These are phyloP conservation scores for Wickerhamiella nectarea DNA, from an alignment of 805 yeast genomes.

Conservation along the genomic window DNA sequence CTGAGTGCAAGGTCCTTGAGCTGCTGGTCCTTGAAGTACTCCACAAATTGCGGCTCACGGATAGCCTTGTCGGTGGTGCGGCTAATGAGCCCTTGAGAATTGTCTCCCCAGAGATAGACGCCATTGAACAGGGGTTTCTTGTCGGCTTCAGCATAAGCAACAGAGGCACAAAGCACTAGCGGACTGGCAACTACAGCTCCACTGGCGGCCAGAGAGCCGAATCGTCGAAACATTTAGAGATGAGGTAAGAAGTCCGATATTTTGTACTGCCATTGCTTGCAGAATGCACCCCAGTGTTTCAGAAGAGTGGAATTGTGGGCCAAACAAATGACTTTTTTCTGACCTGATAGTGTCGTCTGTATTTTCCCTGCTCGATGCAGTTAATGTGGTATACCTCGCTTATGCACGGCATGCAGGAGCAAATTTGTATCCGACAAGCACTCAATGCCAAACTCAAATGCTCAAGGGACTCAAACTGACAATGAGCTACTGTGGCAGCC, in stretches of 20 bases:
- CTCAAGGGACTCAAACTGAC: no score
- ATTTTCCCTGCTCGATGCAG: no score
- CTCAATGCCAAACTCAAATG: no score
- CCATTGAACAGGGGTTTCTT: slow-evolving; percentile 25
- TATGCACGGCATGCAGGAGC: no score
- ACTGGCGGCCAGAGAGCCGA: background rate
- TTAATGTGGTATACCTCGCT: no score
- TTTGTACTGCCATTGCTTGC: no score
- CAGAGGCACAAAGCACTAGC: slow-evolving; percentile 1
- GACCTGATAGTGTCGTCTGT: no score
- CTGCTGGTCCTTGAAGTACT: slow-evolving; percentile 47
- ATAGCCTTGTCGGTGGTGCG: slow-evolving; percentile 24
- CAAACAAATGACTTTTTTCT: no score
- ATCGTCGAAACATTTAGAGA: background rate
- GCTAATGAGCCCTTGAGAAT: slow-evolving; percentile 29
- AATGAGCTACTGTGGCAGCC: no score
- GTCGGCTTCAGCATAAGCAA: slow-evolving; percentile 18
- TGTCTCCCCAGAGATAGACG: slow-evolving; percentile 51
- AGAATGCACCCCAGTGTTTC: no score
- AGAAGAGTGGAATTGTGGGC: no score
- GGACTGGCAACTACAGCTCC: slow-evolving; percentile 2
- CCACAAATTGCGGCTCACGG: slow-evolving; percentile 45
- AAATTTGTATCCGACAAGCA: no score
- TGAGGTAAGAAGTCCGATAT: background rate
- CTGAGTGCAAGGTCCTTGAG: slow-evolving; percentile 45